Conservation (phyloP, 2,329 filamentous ascomycete species). For the Penicillium rolfsii region DNA sequence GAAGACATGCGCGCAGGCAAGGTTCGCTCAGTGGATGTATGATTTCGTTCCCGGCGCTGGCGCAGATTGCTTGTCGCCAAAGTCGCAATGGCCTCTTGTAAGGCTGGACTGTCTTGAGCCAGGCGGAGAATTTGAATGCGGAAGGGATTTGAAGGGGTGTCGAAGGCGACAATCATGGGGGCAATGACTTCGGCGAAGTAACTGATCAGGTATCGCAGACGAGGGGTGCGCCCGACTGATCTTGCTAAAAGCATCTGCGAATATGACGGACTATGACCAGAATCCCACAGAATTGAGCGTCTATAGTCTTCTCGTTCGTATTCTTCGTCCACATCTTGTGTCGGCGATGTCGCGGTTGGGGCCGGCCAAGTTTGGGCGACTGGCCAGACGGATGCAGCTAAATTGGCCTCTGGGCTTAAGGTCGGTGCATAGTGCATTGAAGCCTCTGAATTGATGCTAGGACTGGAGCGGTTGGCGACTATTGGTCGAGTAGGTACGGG, state of each 20-base stretch:
- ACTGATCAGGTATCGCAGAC: conserved; percentile 86
- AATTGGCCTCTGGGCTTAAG: conserved; percentile 20
- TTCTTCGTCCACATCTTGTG: conserved; percentile 29
- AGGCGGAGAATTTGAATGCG: conserved; percentile 79
- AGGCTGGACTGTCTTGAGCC: conserved; percentile 73
- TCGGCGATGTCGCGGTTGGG: conserved; percentile 13
- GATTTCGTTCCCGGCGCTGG: conserved; percentile 68
- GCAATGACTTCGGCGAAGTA: conserved; percentile 94
- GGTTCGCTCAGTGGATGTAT: conserved; percentile 57
- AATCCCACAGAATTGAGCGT: conserved; percentile 23
- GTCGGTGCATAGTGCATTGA: conserved; percentile 22
- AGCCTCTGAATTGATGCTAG: conserved; percentile 19
- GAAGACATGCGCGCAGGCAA: conserved; percentile 55
- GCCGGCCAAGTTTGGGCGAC: conserved; percentile 14
- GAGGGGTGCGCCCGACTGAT: conserved; percentile 67
- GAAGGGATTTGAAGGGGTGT: conserved; percentile 83
- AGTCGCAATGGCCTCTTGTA: conserved; percentile 92
- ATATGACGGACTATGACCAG: conserved; percentile 36
- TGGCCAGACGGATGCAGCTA: conserved; percentile 21
- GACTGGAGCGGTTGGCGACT: conserved; percentile 17
- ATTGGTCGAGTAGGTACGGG: conserved; percentile 24
- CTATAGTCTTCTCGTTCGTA: conserved; percentile 19
- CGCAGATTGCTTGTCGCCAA: conserved; percentile 86
- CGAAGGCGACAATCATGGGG: conserved; percentile 87
- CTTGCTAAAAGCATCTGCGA: conserved; percentile 43